phyloP scores from a whole-genome alignment of 257 asterid species.

The Verbascum thapsus region DNA sequence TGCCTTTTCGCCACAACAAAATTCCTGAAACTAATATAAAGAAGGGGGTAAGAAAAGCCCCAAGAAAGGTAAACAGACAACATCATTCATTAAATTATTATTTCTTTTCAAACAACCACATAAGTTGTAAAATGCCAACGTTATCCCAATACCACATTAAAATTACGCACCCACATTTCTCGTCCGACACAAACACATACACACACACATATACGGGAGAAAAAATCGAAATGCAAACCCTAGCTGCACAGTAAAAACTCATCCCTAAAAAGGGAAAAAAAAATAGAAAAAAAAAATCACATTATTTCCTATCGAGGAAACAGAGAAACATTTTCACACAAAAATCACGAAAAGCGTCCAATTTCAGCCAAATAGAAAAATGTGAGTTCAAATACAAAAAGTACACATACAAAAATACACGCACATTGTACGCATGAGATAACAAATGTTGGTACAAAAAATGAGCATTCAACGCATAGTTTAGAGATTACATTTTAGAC shows the following conservation, averaged over 20 bases:
- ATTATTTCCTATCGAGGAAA: slow-evolving; percentile 39
- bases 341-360: slow-evolving; percentile 23
- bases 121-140: background rate
- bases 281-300: background rate
- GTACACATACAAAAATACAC: slow-evolving; percentile 21
- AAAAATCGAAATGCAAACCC: slow-evolving; percentile 42
- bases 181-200: slow-evolving; percentile 2
- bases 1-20: slow-evolving; percentile 45
- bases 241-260: slow-evolving; percentile 31
- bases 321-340: slow-evolving; percentile 25
- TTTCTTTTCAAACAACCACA: background rate
- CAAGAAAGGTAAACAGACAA: slow-evolving; percentile 16
- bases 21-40: slow-evolving; percentile 22
- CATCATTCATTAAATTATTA: slow-evolving; percentile 11
- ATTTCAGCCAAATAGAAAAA: slow-evolving; percentile 22
- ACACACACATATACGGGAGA: background rate
- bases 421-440: slow-evolving; percentile 33
- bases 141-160: slow-evolving; percentile 22
- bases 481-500: slow-evolving; percentile 26
- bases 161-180: slow-evolving; percentile 33
- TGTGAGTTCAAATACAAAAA: slow-evolving; percentile 16
- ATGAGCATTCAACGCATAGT: slow-evolving; percentile 32
- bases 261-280: background rate
- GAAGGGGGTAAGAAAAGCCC: background rate
- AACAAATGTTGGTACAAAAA: background rate